phyloP scores from a whole-genome alignment of 495 filamentous ascomycete species.

The Neurospora sublineolata region DNA sequence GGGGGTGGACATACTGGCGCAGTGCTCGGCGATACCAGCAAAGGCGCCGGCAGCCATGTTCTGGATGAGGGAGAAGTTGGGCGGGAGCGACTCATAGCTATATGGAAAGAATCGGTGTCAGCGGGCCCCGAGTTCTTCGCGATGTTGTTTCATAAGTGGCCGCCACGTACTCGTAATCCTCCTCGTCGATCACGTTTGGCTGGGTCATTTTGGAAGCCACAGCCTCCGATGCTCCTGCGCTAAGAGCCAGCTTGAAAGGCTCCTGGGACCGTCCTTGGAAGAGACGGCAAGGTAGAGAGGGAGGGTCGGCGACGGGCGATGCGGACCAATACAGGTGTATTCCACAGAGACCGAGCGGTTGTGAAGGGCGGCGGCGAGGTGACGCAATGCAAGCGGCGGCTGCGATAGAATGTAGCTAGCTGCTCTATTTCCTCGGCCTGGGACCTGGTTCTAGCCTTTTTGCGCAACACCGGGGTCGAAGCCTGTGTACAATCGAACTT shows the following conservation, averaged over 20 bases:
- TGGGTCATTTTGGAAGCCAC: slow-evolving; percentile 47
- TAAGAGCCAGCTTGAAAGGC: slow-evolving; percentile 43
- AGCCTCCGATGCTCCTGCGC: slow-evolving; percentile 42
- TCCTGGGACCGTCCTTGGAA: slow-evolving; percentile 1
- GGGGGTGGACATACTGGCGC: slow-evolving; percentile 54
- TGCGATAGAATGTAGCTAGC: not conserved
- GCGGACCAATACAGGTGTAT: not conserved
- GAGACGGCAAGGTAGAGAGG: not conserved
- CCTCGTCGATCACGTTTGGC: slow-evolving; percentile 39
- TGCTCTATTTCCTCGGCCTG: not conserved
- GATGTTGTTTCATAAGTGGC: not conserved
- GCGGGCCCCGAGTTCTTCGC: not conserved
- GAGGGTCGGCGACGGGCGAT: not conserved
- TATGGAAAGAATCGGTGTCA: not conserved
- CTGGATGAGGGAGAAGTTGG: slow-evolving; percentile 47
- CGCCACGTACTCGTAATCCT: slow-evolving; percentile 46
- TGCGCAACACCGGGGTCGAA: not conserved
- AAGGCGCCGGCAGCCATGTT: slow-evolving; percentile 95
- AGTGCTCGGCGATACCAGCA: slow-evolving; percentile 68
- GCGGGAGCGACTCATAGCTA: slow-evolving; percentile 49
- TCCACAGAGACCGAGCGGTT: not conserved
- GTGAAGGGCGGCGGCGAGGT: not conserved
- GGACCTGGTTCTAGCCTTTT: not conserved
- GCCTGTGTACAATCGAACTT: not conserved
- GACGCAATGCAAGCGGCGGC: not conserved